Evolutionary conservation across 164 flowering plant genomes (phyloP).

Genomic region (Magnolia kwangsiensis): DNA sequence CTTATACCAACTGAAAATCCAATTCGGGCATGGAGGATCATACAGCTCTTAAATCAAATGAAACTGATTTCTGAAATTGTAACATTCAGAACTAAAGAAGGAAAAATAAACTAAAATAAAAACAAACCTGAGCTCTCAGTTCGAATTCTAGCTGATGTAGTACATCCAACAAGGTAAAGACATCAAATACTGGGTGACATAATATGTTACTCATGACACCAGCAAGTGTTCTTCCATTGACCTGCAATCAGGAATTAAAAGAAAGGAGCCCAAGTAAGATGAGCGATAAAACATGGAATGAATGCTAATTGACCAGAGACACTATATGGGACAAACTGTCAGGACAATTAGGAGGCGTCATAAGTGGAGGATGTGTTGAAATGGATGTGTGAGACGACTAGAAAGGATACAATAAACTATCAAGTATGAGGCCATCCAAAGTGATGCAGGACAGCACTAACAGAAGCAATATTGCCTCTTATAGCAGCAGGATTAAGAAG

Average conservation of each 20-base stretch:
- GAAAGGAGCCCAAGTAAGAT: neutral
- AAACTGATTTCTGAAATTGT: neutral
- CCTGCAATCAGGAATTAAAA: constrained; percentile 27
- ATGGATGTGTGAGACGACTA: no score
- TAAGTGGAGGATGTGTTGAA: no score
- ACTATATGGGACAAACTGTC: no score
- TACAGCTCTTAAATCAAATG: neutral
- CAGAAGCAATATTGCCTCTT: no score
- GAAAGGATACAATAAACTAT: no score
- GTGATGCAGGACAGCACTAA: no score
- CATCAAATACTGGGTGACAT: constrained; percentile 64
- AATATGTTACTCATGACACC: constrained; percentile 55
- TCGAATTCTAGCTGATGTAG: constrained; percentile 49
- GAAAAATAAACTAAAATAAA: neutral
- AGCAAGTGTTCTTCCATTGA: constrained; percentile 25
- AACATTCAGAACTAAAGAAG: neutral
- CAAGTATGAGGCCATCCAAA: no score
- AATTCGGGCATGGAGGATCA: neutral
- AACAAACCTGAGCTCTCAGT: constrained; percentile 48
- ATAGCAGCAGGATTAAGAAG: neutral
- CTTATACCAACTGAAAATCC: neutral
- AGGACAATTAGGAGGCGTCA: no score
- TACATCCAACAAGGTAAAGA: constrained; percentile 54
- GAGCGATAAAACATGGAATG: neutral
- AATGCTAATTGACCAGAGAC: no score